phyloP scores from a whole-genome alignment of 768 basidiomycete genomes.

The Suillus lakei region DNA sequence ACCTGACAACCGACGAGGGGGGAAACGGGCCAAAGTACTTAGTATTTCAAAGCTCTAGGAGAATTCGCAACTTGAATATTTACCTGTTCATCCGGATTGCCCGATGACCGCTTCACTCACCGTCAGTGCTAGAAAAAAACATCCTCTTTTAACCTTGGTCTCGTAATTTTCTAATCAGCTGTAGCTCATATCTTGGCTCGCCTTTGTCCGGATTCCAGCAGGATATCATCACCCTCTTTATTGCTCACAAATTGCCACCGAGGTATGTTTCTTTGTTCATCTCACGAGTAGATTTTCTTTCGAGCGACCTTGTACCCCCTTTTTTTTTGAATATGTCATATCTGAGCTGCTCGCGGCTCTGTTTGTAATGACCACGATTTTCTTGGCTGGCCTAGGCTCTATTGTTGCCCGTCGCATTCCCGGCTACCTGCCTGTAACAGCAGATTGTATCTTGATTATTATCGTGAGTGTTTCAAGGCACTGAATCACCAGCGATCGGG shows the following conservation, averaged over 20 bases:
- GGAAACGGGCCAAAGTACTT: not conserved
- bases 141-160: not conserved
- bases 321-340: not conserved
- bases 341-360: not conserved
- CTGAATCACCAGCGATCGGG: not conserved
- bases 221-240: not conserved
- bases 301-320: not conserved
- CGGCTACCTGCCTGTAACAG: not conserved
- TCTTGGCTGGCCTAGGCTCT: constrained; percentile 1
- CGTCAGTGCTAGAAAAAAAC: not conserved
- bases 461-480: constrained; percentile 6
- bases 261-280: not conserved
- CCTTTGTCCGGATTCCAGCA: not conserved
- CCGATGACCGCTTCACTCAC: not conserved
- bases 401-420: not conserved
- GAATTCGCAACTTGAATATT: not conserved
- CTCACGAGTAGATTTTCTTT: not conserved
- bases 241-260: not conserved
- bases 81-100: not conserved
- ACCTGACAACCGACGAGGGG: not conserved
- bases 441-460: not conserved
- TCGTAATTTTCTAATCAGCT: not conserved
- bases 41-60: not conserved
- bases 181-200: not conserved
- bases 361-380: not conserved